Percentiles rank a stretch among this genome's conserved stretches.
Evolutionary conservation across 2,329 filamentous ascomycete species (phyloP).

Genomic region (Penicillium sp.): DNA sequence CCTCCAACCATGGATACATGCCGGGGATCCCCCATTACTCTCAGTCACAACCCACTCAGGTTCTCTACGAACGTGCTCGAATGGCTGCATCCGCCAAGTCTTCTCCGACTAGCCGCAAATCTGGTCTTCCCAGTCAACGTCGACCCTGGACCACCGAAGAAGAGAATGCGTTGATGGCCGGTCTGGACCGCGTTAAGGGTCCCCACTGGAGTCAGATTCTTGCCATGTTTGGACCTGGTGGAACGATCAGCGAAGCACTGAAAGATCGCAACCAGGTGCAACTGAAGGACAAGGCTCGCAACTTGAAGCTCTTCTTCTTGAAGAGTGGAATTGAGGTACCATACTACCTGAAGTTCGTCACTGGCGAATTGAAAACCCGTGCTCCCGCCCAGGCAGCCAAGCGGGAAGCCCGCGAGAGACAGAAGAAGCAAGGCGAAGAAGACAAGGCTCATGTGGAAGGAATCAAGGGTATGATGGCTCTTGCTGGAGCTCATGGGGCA

Average conservation of each 20-base stretch:
- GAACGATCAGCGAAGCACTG: conserved; percentile 75
- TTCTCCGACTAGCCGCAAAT: conserved; percentile 53
- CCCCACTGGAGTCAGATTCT: conserved; percentile 94
- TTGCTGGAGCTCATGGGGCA: conserved; percentile 43
- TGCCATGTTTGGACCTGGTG: conserved; percentile 75
- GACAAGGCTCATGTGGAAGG: conserved; percentile 50
- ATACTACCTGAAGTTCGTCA: conserved; percentile 81
- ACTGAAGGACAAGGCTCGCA: conserved; percentile 86
- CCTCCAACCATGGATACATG: conserved; percentile 45
- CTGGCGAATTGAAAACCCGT: conserved; percentile 82
- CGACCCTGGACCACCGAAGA: conserved; percentile 86
- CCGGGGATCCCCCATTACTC: conserved; percentile 47
- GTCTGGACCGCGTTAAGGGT: conserved; percentile 82
- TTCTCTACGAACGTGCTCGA: conserved; percentile 57
- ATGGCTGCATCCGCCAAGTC: conserved; percentile 56
- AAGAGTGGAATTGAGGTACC: conserved; percentile 91
- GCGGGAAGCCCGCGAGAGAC: conserved; percentile 48
- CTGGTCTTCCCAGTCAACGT: conserved; percentile 57
- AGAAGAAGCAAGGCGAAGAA: conserved; percentile 47
- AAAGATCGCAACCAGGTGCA: conserved; percentile 90
- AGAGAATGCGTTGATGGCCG: conserved; percentile 85
- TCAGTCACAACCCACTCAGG: conserved; percentile 52
- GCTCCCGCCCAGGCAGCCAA: conserved; percentile 64
- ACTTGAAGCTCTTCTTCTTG: conserved; percentile 85
- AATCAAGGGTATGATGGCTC: conserved; percentile 48